Evolutionary conservation across 805 yeast genomes (phyloP).

Genomic region (Zygosaccharomyces rouxii): DNA sequence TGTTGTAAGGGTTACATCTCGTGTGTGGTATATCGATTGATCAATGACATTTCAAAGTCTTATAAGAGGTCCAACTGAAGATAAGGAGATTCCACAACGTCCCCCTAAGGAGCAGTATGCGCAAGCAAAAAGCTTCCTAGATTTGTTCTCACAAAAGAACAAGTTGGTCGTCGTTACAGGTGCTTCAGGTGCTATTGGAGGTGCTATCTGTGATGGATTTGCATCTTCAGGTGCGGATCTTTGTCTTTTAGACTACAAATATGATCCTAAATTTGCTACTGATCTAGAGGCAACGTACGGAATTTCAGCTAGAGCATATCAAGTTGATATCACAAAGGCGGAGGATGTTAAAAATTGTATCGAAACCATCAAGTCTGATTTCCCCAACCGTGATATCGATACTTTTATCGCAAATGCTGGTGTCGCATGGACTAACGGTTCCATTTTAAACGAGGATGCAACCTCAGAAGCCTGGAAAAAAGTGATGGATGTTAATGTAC

Average conservation of each 20-base stretch:
- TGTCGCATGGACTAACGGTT: slow-evolving; percentile 74
- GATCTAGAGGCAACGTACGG: slow-evolving; percentile 43
- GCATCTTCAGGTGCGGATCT: slow-evolving; percentile 76
- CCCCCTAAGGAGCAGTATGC: slow-evolving; percentile 19
- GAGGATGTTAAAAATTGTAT: slow-evolving; percentile 31
- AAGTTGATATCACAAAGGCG: slow-evolving; percentile 31
- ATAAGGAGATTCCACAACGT: slow-evolving; percentile 14
- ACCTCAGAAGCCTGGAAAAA: slow-evolving; percentile 57
- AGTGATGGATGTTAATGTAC: slow-evolving; percentile 69
- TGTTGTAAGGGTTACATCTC: neutral
- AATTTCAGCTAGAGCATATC: slow-evolving; percentile 53
- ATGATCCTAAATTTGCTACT: slow-evolving; percentile 18
- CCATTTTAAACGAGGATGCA: slow-evolving; percentile 41
- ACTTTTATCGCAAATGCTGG: slow-evolving; percentile 90
- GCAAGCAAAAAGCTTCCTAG: slow-evolving; percentile 36
- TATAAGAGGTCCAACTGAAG: slow-evolving; percentile 15
- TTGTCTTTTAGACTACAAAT: slow-evolving; percentile 17
- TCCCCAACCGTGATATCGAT: slow-evolving; percentile 67
- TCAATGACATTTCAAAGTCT: slow-evolving; percentile 16
- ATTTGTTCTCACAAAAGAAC: slow-evolving; percentile 72
- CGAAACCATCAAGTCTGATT: slow-evolving; percentile 49
- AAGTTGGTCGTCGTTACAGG: slow-evolving; percentile 82
- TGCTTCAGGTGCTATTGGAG: slow-evolving; percentile 81
- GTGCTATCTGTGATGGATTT: slow-evolving; percentile 73
- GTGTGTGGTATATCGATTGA: neutral